Percentiles rank a stretch among this genome's conserved stretches.
Evolutionary conservation across 345 rosid genomes (phyloP).

Genomic region (Brassica carinata): DNA sequence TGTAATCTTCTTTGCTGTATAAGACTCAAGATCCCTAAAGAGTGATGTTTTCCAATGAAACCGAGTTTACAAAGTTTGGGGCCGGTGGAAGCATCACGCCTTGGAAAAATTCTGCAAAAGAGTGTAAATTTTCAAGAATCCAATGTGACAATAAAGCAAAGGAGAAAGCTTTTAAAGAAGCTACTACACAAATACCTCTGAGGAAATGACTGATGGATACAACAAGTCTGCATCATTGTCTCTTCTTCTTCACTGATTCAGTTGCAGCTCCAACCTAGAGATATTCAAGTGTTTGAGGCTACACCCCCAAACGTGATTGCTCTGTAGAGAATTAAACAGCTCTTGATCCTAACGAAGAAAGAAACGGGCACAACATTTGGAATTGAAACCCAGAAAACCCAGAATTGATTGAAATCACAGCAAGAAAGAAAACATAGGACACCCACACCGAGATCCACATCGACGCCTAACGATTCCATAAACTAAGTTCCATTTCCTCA

Average conservation of each 20-base stretch:
- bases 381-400: not conserved
- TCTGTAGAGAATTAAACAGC: no score
- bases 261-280: conserved; percentile 57
- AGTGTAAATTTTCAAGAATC: conserved; percentile 13
- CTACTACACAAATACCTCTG: conserved; percentile 38
- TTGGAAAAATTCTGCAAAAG: conserved; percentile 33
- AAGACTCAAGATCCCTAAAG: not conserved
- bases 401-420: no score
- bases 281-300: no score
- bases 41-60: not conserved
- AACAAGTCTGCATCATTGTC: conserved; percentile 36
- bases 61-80: conserved; percentile 32
- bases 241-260: conserved; percentile 48
- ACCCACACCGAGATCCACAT: conserved; percentile 1
- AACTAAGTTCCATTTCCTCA: not conserved
- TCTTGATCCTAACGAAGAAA: no score
- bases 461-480: not conserved
- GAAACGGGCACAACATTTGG: no score
- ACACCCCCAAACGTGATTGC: no score
- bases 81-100: conserved; percentile 28
- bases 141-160: conserved; percentile 11
- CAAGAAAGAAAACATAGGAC: no score
- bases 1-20: conserved; percentile 37
- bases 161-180: not conserved
- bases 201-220: conserved; percentile 38